These are phyloP conservation scores for Xerocomus amazonicus DNA, from an alignment of 1,284 basidiomycete species.

Conservation along the genomic window DNA sequence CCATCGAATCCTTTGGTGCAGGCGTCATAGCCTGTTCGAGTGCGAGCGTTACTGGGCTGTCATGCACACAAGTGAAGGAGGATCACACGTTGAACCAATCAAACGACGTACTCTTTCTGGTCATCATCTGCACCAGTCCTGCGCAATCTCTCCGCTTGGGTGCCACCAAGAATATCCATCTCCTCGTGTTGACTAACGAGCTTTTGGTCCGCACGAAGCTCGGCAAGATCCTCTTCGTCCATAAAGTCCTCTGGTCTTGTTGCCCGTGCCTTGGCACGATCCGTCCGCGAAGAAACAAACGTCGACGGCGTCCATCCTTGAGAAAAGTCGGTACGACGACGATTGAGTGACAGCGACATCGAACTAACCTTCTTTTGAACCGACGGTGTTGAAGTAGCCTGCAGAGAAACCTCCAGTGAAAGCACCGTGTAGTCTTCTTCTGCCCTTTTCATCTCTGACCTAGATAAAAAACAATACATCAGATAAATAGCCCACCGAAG, in stretches of 20 bases:
- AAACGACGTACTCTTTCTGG: slow-evolving; percentile 58
- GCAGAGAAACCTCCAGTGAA: slow-evolving; percentile 98
- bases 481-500: slow-evolving; percentile 19
- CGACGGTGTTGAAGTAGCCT: slow-evolving; percentile 96
- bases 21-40: slow-evolving; percentile 61
- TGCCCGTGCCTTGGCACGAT: slow-evolving; percentile 62
- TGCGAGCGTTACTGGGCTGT: slow-evolving; percentile 58
- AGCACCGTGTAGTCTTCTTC: slow-evolving; percentile 90
- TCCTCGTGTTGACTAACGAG: slow-evolving; percentile 75
- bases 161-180: slow-evolving; percentile 64
- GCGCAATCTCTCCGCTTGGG: slow-evolving; percentile 45
- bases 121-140: slow-evolving; percentile 34
- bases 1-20: slow-evolving; percentile 65
- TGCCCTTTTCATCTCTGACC: slow-evolving; percentile 93
- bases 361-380: slow-evolving; percentile 84
- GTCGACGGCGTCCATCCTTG: slow-evolving; percentile 91
- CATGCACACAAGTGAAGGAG: background rate
- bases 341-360: background rate
- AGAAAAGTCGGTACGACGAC: background rate
- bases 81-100: background rate
- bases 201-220: slow-evolving; percentile 67
- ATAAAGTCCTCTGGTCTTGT: slow-evolving; percentile 89
- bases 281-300: slow-evolving; percentile 82
- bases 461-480: slow-evolving; percentile 31
- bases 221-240: slow-evolving; percentile 97